Percentiles rank a stretch among this genome's conserved stretches.
Conservation (phyloP, 1,284 basidiomycete species). For the Cutaneotrichosporon dermatis region DNA sequence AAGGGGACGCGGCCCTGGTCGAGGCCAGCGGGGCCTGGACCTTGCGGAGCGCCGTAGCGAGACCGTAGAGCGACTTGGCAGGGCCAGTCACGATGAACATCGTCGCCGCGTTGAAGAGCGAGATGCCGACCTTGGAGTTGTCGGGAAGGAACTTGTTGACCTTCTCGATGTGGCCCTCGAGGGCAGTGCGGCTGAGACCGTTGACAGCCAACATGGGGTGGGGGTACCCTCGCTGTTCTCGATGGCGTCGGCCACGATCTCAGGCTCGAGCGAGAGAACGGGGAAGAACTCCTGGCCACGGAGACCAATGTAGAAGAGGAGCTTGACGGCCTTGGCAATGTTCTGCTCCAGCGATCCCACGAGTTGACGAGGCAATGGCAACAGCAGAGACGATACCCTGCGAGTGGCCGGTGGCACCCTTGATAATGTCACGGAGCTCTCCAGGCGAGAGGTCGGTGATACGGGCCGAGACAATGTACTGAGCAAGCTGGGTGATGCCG, state of each 20-base stretch:
- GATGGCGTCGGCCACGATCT: slow-evolving; percentile 77
- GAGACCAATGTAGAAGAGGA: slow-evolving; percentile 90
- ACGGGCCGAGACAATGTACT: slow-evolving; percentile 79
- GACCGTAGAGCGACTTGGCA: slow-evolving; percentile 84
- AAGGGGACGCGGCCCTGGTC: slow-evolving; percentile 93
- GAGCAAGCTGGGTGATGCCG: slow-evolving; percentile 89
- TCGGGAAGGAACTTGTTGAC: slow-evolving; percentile 80
- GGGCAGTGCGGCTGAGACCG: slow-evolving; percentile 70
- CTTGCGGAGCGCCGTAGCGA: slow-evolving; percentile 85
- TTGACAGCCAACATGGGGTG: slow-evolving; percentile 86
- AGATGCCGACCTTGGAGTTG: slow-evolving; percentile 76
- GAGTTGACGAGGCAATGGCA: slow-evolving; percentile 71
- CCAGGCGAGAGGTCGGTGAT: slow-evolving; percentile 71
- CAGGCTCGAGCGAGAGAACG: slow-evolving; percentile 82
- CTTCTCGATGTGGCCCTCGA: slow-evolving; percentile 76
- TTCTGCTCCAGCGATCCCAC: slow-evolving; percentile 72
- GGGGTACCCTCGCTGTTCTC: slow-evolving; percentile 91
- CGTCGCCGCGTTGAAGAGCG: slow-evolving; percentile 85
- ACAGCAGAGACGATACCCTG: slow-evolving; percentile 94
- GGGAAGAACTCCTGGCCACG: slow-evolving; percentile 94
- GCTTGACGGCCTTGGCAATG: slow-evolving; percentile 74
- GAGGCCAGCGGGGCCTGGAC: slow-evolving; percentile 78
- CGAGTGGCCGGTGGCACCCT: slow-evolving; percentile 91
- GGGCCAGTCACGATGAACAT: slow-evolving; percentile 93
- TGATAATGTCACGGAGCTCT: slow-evolving; percentile 66